phyloP scores from a whole-genome alignment of 495 filamentous ascomycete species.

The Entonaema liquescens region DNA sequence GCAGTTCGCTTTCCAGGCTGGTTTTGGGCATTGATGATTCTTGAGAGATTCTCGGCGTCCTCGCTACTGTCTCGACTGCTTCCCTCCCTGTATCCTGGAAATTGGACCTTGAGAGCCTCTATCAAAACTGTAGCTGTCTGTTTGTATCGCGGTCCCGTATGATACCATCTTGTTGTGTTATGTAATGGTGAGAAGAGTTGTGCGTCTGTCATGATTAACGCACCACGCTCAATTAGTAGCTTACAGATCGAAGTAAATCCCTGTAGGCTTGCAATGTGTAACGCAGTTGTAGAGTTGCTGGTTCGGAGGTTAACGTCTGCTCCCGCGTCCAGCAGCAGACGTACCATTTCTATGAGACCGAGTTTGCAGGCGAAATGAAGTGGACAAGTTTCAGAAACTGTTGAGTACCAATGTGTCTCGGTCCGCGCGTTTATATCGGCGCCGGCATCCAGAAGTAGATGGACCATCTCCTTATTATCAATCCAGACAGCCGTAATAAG shows the following conservation, averaged over 20 bases:
- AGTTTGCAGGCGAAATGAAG: conserved; percentile 36
- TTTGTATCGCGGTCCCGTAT: neutral
- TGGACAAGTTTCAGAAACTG: neutral
- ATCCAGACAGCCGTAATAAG: neutral
- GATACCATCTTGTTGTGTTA: conserved; percentile 1
- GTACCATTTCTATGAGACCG: conserved; percentile 25
- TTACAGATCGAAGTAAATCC: conserved; percentile 11
- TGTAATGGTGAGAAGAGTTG: neutral
- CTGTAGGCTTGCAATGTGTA: conserved; percentile 3
- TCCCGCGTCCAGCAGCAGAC: conserved; percentile 23
- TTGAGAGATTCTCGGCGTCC: neutral
- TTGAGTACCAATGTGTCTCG: no score
- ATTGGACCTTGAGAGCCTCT: conserved; percentile 3
- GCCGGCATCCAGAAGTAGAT: conserved; percentile 14
- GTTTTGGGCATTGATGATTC: neutral
- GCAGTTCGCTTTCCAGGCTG: neutral
- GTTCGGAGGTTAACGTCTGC: neutral
- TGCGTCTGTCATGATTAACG: neutral
- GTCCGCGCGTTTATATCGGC: neutral
- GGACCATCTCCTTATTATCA: conserved; percentile 3
- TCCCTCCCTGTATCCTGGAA: conserved; percentile 2
- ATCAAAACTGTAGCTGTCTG: conserved; percentile 1
- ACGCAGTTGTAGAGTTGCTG: neutral
- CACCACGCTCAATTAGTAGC: conserved; percentile 1
- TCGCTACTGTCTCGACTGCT: neutral